These are phyloP conservation scores for Vachellia collinsii DNA, from an alignment of 306 rosid genomes.

Conservation along the genomic window DNA sequence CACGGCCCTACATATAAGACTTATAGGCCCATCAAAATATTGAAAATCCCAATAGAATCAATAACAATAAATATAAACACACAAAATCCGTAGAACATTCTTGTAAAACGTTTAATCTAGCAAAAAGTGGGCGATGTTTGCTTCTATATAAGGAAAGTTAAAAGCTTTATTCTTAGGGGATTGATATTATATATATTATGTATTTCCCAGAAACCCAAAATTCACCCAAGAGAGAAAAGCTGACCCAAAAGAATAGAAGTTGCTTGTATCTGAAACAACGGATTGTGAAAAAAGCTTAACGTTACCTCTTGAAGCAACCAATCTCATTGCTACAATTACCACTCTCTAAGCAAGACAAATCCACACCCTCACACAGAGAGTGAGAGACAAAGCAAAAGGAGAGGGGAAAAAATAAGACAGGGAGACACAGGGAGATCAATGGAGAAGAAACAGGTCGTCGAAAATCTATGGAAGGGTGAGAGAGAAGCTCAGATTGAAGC, in stretches of 20 bases:
- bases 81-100: constrained; percentile 41
- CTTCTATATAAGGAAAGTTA: constrained; percentile 66
- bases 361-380: neutral
- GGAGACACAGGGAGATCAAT: constrained; percentile 39
- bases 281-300: constrained; percentile 67
- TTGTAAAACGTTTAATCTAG: constrained; percentile 17
- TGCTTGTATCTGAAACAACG: constrained; percentile 90
- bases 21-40: neutral
- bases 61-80: constrained; percentile 9
- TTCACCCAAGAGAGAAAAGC: constrained; percentile 44
- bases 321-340: constrained; percentile 47
- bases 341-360: constrained; percentile 34
- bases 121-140: constrained; percentile 56
- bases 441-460: constrained; percentile 62
- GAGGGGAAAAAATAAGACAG: neutral
- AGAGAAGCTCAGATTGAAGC: constrained; percentile 59
- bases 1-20: constrained; percentile 9
- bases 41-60: neutral
- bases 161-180: constrained; percentile 61
- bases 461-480: constrained; percentile 59
- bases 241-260: constrained; percentile 60
- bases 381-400: constrained; percentile 1
- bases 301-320: constrained; percentile 76
- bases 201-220: constrained; percentile 38
- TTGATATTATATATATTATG: constrained; percentile 11